Evolutionary conservation across 805 yeast genomes (phyloP), one percentile per base, ranked within the genome.

Genomic region (Candida broadrunensis): DNA sequence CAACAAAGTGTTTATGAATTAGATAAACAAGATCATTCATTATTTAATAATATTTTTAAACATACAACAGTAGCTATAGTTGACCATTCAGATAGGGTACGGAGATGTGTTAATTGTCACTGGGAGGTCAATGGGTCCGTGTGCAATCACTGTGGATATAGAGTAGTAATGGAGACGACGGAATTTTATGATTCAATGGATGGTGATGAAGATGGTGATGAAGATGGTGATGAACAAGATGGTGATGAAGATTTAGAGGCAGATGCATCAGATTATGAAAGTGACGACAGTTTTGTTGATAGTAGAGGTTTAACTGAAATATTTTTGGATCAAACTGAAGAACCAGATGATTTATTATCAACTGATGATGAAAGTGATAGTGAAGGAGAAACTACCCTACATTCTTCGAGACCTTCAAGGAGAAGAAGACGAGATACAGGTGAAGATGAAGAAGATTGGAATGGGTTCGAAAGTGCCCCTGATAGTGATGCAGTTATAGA

Each of bases 31-130:
- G 59, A 60, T 3, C 55, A 65, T 24, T 54, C 50, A 2, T 55
- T 80, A 33, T 83, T 78, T 58, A 73, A 72, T 2, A 72, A 70
- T 25, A 54, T 73, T 2, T 82, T 83, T 56, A 61, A 67, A n/a
- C 17, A 29, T 29, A 54, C 71, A 14, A 76, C 79, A 2, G 58
- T 70, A 13, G 80, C 83, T 0, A 58, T 80, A 2, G 65, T 81
- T 1, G 89, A 83, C 51, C 66, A 65, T 21, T 77, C 78, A 21
- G 91, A 85, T 51, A 89, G 89, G 2, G 86, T 85, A 8, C 78
- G 85, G 0, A 61, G 91, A 40, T 85, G 93, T 53, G 77, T 85
- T 6, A 75, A 78, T 42, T 85, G 93, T 56, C 88, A 81, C 52
- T 85, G 91, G 91, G 91, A 85, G 51, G 80, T 84, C 1, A 78